phyloP scores from a whole-genome alignment of 2,329 filamentous ascomycete genomes.

The Colletotrichum tabaci region DNA sequence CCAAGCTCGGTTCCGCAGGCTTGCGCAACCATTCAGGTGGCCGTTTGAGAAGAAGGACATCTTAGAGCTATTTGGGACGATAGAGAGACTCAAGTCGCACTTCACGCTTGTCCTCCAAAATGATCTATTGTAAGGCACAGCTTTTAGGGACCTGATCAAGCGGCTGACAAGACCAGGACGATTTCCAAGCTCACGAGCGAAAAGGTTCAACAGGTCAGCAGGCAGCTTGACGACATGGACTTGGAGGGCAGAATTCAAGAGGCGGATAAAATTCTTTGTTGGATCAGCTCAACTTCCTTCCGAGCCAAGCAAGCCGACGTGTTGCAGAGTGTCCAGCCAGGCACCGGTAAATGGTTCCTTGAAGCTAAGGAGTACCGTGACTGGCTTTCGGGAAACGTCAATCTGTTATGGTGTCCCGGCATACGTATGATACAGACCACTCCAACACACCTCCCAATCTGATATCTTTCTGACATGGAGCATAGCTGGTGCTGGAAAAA shows the following conservation, averaged over 20 bases:
- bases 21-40: constrained; percentile 6
- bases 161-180: not conserved
- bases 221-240: constrained; percentile 1
- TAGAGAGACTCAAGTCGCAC: constrained; percentile 14
- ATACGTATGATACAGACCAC: not conserved
- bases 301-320: constrained; percentile 3
- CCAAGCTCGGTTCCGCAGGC: not conserved
- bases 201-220: not conserved
- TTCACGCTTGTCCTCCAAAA: constrained; percentile 20
- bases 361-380: not conserved
- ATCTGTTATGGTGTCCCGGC: not conserved
- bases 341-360: constrained; percentile 9
- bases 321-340: not conserved
- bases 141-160: not conserved
- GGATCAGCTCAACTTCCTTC: constrained; percentile 7
- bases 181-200: not conserved
- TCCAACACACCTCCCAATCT: not conserved
- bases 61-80: not conserved
- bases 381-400: not conserved
- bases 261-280: not conserved
- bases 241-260: not conserved
- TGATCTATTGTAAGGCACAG: not conserved
- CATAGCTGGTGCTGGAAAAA: constrained; percentile 1
- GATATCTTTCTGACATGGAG: not conserved
- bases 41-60: constrained; percentile 23